phyloP scores from a whole-genome alignment of 768 basidiomycete genomes.

The Mycena chlorophos region DNA sequence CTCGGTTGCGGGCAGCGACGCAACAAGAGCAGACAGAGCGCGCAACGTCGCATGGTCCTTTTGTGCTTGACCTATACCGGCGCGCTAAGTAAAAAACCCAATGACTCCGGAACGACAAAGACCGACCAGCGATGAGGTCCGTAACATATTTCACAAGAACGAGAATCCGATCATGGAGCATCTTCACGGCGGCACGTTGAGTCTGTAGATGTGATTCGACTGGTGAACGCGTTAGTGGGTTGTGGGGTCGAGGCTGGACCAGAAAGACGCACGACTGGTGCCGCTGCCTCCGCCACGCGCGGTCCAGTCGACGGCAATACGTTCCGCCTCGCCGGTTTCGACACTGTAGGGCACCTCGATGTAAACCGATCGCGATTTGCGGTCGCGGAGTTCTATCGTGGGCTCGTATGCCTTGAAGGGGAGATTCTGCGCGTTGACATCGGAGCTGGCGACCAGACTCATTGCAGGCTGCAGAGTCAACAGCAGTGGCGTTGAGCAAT shows the following conservation, averaged over 20 bases:
- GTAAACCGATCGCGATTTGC: slow-evolving; percentile 74
- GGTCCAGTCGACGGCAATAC: slow-evolving; percentile 97
- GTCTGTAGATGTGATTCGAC: slow-evolving; percentile 90
- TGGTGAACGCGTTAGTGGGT: slow-evolving; percentile 32
- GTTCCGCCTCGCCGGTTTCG: slow-evolving; percentile 97
- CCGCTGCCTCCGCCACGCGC: slow-evolving; percentile 82
- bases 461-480: slow-evolving; percentile 68
- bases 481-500: slow-evolving; percentile 88
- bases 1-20: slow-evolving; percentile 86
- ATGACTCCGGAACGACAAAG: background rate
- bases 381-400: slow-evolving; percentile 80
- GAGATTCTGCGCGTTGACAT: slow-evolving; percentile 69
- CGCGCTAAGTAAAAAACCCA: background rate
- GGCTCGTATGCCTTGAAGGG: slow-evolving; percentile 95
- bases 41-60: slow-evolving; percentile 83
- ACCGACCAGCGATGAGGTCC: slow-evolving; percentile 70
- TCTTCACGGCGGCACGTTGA: slow-evolving; percentile 92
- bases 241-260: background rate
- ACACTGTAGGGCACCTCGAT: slow-evolving; percentile 85
- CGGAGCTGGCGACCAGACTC: slow-evolving; percentile 42
- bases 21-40: slow-evolving; percentile 80
- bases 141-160: slow-evolving; percentile 86
- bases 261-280: slow-evolving; percentile 61
- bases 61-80: slow-evolving; percentile 57
- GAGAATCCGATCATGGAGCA: slow-evolving; percentile 90